Base-by-base conservation (phyloP, 2,329 filamentous ascomycete species). In the Colletotrichum eremochloae region DNA sequence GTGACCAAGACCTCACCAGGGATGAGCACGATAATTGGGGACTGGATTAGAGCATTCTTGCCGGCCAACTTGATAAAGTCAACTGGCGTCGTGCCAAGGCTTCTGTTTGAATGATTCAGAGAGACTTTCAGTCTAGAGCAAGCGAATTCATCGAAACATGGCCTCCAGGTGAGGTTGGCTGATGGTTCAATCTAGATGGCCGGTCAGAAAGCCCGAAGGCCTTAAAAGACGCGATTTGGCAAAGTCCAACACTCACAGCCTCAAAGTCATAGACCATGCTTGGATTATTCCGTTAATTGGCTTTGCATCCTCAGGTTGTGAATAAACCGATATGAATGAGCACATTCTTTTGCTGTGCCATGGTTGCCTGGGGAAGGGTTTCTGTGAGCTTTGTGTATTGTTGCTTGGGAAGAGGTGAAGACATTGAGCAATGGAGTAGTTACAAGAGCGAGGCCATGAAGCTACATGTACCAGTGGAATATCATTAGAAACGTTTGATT, bases 41-140 rank as follows among this genome's bases (percentile, higher is more conserved):
- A 53, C 24, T 29, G 7, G 50, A 31, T 11, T 24, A 24, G 31
- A 5, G 50, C 50, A 53, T 53, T 53, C 29, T 31, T 53, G 50
- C 50, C 50, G 15, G 24, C 24, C 24, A 31, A 11, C 31, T 53
- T 53, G 24, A 53, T 53, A 24, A 53, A 53, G 24, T 24, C 50
- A 11, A 53, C 31, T 31, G 50, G 31, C 24, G 50, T 53, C 9
- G 29, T 53, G 2, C 24, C 50, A 31, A 53, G 29, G 31, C 50
- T 31, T 15, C 11, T 31, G 29, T 53, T 53, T 3, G 50, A 31
- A 31, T 53, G 31, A 67, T 80, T 78, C 56, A 80, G 67, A 56
- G 79, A 78, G 63, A 80, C 79, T 63, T 80, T 66, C 42, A 80
- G 75, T 58, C 24, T 78, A 18, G 78, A 74, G 71, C 79, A 81